Conservation (phyloP, 345 rosid genomes). For the Brassica rapa region DNA sequence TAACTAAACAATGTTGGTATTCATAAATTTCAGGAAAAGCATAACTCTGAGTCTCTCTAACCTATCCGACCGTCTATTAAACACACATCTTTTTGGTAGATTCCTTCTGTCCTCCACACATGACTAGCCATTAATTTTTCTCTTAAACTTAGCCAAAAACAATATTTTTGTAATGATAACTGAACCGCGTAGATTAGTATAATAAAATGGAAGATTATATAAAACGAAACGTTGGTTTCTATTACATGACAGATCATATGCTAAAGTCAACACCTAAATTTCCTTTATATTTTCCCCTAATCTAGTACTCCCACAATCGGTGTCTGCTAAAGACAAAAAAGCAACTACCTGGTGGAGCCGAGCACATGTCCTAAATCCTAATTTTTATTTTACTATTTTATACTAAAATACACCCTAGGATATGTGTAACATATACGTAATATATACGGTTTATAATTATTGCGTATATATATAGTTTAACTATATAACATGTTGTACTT, state of each 20-base stretch:
- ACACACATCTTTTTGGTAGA: constrained; percentile 4
- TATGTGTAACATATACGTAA: not conserved
- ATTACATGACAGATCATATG: constrained; percentile 24
- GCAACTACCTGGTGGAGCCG: not conserved
- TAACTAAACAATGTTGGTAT: too few relatives aligned
- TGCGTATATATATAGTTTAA: not conserved
- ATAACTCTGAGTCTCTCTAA: too few relatives aligned
- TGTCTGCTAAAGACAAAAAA: not conserved
- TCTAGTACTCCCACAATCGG: not conserved
- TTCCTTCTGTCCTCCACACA: constrained; percentile 19
- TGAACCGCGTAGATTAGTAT: not conserved
- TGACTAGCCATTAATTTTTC: not conserved
- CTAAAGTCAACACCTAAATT: constrained; percentile 32
- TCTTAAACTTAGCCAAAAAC: not conserved
- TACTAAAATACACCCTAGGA: not conserved
- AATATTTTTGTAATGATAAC: not conserved
- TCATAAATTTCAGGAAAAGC: too few relatives aligned
- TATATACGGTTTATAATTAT: not conserved
- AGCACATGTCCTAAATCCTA: constrained; percentile 15
- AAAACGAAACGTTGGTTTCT: not conserved
- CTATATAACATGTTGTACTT: constrained; percentile 8
- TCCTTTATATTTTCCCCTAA: not conserved
- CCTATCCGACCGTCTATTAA: too few relatives aligned
- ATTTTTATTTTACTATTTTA: not conserved
- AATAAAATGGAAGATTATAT: not conserved